These are phyloP conservation scores for Aspergillus intermedius DNA, from an alignment of 2,329 filamentous ascomycete species.

Conservation along the genomic window DNA sequence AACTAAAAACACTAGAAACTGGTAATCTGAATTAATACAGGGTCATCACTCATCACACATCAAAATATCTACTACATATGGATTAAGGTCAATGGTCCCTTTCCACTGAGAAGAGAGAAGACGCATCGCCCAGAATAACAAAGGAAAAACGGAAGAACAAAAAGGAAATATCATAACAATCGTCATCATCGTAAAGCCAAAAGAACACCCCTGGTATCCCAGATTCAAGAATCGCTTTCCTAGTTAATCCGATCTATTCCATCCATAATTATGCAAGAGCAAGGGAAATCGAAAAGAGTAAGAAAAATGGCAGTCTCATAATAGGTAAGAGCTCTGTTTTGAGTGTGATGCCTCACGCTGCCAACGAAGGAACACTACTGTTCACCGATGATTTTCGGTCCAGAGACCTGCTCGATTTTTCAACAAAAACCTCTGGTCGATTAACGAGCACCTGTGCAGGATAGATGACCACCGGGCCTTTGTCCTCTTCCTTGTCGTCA, in stretches of 20 bases:
- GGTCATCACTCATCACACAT: constrained; percentile 25
- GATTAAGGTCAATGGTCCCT: constrained; percentile 4
- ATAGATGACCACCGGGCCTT: constrained; percentile 92
- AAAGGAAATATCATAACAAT: constrained; percentile 1
- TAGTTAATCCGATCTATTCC: neutral
- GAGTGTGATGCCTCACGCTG: constrained; percentile 40
- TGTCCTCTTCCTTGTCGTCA: constrained; percentile 76
- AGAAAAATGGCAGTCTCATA: constrained; percentile 6
- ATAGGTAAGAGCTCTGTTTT: constrained; percentile 7
- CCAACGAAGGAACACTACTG: constrained; percentile 38
- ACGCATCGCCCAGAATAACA: constrained; percentile 7
- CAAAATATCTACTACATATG: constrained; percentile 21
- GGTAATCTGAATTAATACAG: neutral
- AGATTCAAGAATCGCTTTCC: too few relatives aligned
- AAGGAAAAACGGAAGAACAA: constrained; percentile 7
- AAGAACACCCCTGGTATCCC: too few relatives aligned
- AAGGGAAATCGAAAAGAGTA: constrained; percentile 6
- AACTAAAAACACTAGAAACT: neutral
- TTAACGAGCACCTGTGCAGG: constrained; percentile 89
- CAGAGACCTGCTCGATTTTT: constrained; percentile 37
- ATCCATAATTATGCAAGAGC: neutral
- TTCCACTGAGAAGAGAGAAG: neutral
- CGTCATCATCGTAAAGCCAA: neutral
- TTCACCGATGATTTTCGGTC: constrained; percentile 34
- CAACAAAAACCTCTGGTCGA: constrained; percentile 31